Base-by-base conservation (phyloP, 805 yeast species). In the Suhomyces canberraensis region DNA sequence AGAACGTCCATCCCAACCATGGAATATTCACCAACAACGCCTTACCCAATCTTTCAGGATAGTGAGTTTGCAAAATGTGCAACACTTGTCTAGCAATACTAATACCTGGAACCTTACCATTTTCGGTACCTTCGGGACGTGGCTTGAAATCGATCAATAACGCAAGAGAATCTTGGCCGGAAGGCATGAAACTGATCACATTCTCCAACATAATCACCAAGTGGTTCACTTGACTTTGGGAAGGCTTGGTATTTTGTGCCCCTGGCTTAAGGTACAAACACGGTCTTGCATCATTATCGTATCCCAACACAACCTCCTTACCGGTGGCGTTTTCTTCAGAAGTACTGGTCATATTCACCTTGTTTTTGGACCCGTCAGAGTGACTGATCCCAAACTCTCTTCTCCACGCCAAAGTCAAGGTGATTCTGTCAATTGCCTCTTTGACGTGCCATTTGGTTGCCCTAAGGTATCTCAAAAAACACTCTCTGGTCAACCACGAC, bases 21-120 rank as follows among this genome's bases (percentile, higher is more conserved):
- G 98, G 98, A 47, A 93, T 89, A 61, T 93, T 91, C 33, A 95
- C 86, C 36, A 93, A 71, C 32, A 90, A 71, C 0, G 97, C 97
- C 56, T 82, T 84, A 26, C 99, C 99, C 41, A 93, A 71, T 52
- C 99, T 77, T 60, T 93, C 99, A 3, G 98, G 98, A 59, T 93
- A 93, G 61, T 93, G 99, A 9, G 95, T 89, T 64, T 93, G 99
- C 50, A 93, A 69, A 57, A 93, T 93, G 59, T 84, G 87, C 47
- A 93, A 72, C 21, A 91, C 98, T 63, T 89, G 95, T 56, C 90
- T 82, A 14, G 76, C 73, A 37, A 71, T 69, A 22, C 73, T 61
- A 17, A 70, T 50, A 3, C 79, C 76, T 3, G 78, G 81, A 46
- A 61, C 69, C 55, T 58, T 74, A 11, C 71, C 29, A 51, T 64